A percentile compares a stretch with the other conserved stretches of the same genome.
phyloP scores from a whole-genome alignment of 1,284 basidiomycete species.

The Phlebopus sp. region DNA sequence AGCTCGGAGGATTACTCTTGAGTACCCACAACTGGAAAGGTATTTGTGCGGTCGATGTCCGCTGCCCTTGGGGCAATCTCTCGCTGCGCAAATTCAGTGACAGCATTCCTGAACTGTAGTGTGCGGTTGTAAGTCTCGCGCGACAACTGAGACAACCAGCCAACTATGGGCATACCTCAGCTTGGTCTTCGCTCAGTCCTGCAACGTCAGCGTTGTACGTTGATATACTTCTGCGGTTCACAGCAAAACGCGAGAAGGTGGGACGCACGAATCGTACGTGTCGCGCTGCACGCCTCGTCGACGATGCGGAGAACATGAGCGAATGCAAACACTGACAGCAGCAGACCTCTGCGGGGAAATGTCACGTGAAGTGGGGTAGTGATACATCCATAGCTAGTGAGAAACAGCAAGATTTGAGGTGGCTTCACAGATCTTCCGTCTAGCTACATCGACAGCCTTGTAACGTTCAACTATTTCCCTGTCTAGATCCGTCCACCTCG shows the following conservation, averaged over 20 bases:
- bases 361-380: constrained; percentile 17
- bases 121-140: constrained; percentile 5
- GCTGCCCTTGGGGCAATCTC: constrained; percentile 80
- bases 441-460: constrained; percentile 16
- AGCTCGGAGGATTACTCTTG: not conserved
- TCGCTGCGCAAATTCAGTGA: constrained; percentile 65
- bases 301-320: constrained; percentile 17
- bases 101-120: constrained; percentile 73
- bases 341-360: not conserved
- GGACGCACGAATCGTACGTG: constrained; percentile 1
- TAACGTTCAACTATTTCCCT: constrained; percentile 60
- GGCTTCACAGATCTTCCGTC: constrained; percentile 40
- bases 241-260: not conserved
- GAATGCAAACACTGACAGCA: not conserved
- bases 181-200: constrained; percentile 81
- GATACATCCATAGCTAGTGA: not conserved
- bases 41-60: constrained; percentile 82
- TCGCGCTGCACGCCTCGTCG: constrained; percentile 9
- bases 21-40: constrained; percentile 64
- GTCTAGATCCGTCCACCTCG: constrained; percentile 76
- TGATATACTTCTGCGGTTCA: constrained; percentile 32
- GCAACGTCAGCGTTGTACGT: constrained; percentile 77
- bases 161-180: constrained; percentile 70
- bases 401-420: too few relatives aligned
- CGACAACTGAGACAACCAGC: not conserved